phyloP scores from a whole-genome alignment of 305 asterid genomes.

The Coffea humblotiana region DNA sequence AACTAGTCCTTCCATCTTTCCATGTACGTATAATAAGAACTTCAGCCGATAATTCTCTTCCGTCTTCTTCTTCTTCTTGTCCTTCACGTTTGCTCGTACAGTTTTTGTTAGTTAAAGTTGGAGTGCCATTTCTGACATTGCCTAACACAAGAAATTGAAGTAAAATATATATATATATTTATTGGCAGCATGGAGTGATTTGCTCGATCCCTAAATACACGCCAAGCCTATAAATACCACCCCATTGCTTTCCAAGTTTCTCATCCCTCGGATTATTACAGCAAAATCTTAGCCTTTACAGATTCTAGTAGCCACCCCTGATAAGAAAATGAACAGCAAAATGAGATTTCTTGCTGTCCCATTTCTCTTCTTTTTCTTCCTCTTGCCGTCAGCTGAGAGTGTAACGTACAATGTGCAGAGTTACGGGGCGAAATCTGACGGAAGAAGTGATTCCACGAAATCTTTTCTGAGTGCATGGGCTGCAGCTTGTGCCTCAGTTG shows the following conservation, averaged over 20 bases:
- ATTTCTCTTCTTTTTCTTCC: slow-evolving; percentile 18
- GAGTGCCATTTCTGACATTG: not conserved
- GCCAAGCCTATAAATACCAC: slow-evolving; percentile 4
- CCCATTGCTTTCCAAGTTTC: not conserved
- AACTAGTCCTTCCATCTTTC: not conserved
- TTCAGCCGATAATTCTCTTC: not conserved
- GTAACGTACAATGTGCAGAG: slow-evolving; percentile 31
- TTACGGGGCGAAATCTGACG: slow-evolving; percentile 49
- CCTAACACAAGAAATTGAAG: not conserved
- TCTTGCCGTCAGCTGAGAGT: slow-evolving; percentile 2
- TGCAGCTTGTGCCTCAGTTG: slow-evolving; percentile 41
- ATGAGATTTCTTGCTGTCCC: not conserved
- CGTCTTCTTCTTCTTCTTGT: not conserved
- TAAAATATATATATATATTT: too few species aligned
- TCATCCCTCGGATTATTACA: not conserved
- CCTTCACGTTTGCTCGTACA: not conserved
- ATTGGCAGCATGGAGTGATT: not conserved
- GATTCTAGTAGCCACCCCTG: not conserved
- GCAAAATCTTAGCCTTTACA: not conserved
- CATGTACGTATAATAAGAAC: not conserved
- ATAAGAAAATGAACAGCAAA: not conserved
- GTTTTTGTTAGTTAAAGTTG: slow-evolving; percentile 1
- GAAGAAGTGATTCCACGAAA: slow-evolving; percentile 36
- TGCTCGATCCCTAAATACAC: not conserved
- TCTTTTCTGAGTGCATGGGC: slow-evolving; percentile 50